These are phyloP conservation scores for Fusarium sp. DNA, from an alignment of 2,329 filamentous ascomycete genomes.

Conservation along the genomic window DNA sequence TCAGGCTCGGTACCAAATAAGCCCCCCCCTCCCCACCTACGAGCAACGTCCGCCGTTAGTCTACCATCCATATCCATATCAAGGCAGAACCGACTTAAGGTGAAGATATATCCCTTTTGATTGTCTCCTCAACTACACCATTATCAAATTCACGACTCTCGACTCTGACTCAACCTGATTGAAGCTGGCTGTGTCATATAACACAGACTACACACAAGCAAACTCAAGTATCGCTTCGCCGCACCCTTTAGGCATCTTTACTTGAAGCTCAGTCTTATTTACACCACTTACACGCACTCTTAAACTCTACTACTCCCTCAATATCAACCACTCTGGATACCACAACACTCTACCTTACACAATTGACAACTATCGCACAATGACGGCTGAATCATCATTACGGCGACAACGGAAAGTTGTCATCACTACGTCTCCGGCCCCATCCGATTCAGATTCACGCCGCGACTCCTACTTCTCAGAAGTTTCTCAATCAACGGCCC, in stretches of 20 bases:
- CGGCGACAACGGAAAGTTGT: conserved; percentile 39
- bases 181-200: conserved; percentile 22
- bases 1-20: conserved; percentile 39
- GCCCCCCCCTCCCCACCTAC: conserved; percentile 39
- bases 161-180: not conserved
- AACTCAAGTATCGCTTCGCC: conserved; percentile 3
- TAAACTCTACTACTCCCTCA: not conserved
- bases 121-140: conserved; percentile 12
- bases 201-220: conserved; percentile 8
- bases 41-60: conserved; percentile 31
- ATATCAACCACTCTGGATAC: conserved; percentile 3
- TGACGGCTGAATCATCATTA: conserved; percentile 32
- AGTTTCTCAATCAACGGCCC: conserved; percentile 41
- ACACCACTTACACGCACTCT: conserved; percentile 24
- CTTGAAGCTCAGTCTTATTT: not conserved
- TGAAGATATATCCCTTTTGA: conserved; percentile 37
- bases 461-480: conserved; percentile 42
- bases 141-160: not conserved
- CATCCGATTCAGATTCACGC: conserved; percentile 39
- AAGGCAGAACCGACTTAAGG: conserved; percentile 33
- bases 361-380: conserved; percentile 17
- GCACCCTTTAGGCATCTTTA: conserved; percentile 3
- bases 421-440: conserved; percentile 37
- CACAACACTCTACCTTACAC: not conserved
- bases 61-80: conserved; percentile 37